phyloP scores from a whole-genome alignment of 768 basidiomycete genomes.

The Russula compacta region DNA sequence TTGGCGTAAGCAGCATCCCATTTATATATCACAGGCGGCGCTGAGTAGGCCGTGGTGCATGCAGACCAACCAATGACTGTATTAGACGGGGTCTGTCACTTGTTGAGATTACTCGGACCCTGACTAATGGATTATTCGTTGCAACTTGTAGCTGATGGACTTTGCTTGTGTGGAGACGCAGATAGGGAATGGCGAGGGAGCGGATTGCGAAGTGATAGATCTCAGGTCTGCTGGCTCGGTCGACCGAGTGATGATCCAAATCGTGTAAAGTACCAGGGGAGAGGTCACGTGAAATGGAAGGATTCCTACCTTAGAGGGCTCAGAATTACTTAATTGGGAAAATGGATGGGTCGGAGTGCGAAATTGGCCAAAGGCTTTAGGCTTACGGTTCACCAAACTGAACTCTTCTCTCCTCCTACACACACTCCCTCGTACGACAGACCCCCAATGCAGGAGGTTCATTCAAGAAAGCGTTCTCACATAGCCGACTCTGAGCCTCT shows the following conservation, averaged over 20 bases:
- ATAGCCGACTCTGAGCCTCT: conserved; percentile 19
- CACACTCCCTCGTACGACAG: neutral
- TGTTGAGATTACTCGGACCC: neutral
- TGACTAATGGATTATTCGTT: conserved; percentile 1
- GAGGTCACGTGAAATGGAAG: neutral
- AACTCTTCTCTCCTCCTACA: neutral
- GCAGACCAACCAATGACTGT: conserved; percentile 91
- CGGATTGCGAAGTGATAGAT: conserved; percentile 83
- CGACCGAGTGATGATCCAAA: conserved; percentile 27
- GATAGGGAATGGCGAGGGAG: conserved; percentile 63
- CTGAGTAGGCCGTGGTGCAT: neutral
- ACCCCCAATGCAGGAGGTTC: conserved; percentile 15
- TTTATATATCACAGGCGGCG: neutral
- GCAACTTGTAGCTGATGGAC: conserved; percentile 50
- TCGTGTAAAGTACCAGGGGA: neutral
- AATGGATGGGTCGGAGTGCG: conserved; percentile 10
- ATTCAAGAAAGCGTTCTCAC: conserved; percentile 21
- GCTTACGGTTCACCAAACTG: neutral
- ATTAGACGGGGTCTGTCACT: conserved; percentile 48
- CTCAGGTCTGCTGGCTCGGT: conserved; percentile 29
- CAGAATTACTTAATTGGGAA: neutral
- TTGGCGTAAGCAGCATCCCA: conserved; percentile 67
- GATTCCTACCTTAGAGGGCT: neutral
- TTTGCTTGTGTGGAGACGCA: conserved; percentile 91
- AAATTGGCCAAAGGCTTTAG: neutral